phyloP scores from a whole-genome alignment of 2,329 filamentous ascomycete genomes.

The Colletotrichum brevisporum region DNA sequence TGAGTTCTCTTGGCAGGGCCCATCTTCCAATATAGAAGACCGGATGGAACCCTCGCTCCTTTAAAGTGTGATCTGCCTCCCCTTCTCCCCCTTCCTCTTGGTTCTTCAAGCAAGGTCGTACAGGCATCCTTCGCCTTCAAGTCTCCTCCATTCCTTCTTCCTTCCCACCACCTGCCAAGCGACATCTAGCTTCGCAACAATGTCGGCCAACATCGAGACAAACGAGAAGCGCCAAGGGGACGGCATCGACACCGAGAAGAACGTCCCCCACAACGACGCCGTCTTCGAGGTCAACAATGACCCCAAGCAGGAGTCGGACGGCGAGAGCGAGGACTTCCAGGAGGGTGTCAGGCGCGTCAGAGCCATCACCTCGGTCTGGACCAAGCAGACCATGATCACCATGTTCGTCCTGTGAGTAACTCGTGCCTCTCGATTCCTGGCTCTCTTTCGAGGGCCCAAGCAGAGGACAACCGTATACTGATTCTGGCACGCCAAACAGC shows the following conservation, averaged over 20 bases:
- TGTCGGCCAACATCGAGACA: constrained; percentile 30
- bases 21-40: constrained; percentile 27
- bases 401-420: constrained; percentile 56
- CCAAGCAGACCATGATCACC: constrained; percentile 51
- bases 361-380: constrained; percentile 48
- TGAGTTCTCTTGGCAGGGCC: constrained; percentile 10
- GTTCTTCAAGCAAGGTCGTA: constrained; percentile 33
- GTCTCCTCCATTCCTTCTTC: constrained; percentile 24
- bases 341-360: constrained; percentile 56
- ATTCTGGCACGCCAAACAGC: constrained; percentile 42
- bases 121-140: constrained; percentile 32
- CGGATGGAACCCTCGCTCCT: constrained; percentile 12
- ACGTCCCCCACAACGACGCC: constrained; percentile 23
- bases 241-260: constrained; percentile 36
- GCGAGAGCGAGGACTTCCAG: constrained; percentile 49
- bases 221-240: constrained; percentile 5
- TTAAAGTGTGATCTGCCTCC: not conserved
- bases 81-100: constrained; percentile 9
- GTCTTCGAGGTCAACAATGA: constrained; percentile 27
- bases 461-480: not conserved
- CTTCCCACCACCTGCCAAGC: constrained; percentile 12
- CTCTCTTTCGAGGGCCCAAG: not conserved
- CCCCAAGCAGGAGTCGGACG: constrained; percentile 37
- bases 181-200: constrained; percentile 17
- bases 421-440: not conserved